A percentile compares a stretch with the other conserved stretches of the same genome.
phyloP scores from a whole-genome alignment of 495 filamentous ascomycete species.

The Aspergillus diversus region DNA sequence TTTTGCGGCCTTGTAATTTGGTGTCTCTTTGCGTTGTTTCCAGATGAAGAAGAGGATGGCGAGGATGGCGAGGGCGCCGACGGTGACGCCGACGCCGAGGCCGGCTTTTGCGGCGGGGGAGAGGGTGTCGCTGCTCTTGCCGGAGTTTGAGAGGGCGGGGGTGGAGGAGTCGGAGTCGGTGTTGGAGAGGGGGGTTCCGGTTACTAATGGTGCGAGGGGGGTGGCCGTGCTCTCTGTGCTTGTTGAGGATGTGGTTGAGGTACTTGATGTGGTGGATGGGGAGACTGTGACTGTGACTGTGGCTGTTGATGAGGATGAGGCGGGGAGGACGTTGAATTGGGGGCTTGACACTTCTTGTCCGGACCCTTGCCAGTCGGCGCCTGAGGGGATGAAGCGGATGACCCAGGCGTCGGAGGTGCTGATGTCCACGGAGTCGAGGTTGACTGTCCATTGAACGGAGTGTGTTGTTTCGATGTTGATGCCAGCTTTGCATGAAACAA shows the following conservation, averaged over 20 bases:
- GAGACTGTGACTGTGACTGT: not conserved
- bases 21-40: not conserved
- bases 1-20: not conserved
- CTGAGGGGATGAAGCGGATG: slow-evolving; percentile 3
- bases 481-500: too few relatives aligned
- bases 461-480: not conserved
- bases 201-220: not conserved
- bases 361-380: not conserved
- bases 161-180: too few relatives aligned
- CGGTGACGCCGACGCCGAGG: not conserved
- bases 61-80: not conserved
- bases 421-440: not conserved
- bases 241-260: not conserved
- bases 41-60: not conserved
- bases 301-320: not conserved
- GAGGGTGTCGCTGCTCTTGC: not conserved
- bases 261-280: not conserved
- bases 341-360: not conserved
- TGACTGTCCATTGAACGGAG: not conserved
- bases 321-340: not conserved
- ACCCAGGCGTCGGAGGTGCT: not conserved
- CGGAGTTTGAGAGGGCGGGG: not conserved
- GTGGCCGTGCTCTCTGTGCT: not conserved
- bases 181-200: not conserved
- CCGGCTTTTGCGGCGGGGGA: slow-evolving; percentile 2